Evolutionary conservation across 768 basidiomycete genomes (phyloP), one percentile per base, ranked within the genome.

Genomic region (Tulasnella sp.): DNA sequence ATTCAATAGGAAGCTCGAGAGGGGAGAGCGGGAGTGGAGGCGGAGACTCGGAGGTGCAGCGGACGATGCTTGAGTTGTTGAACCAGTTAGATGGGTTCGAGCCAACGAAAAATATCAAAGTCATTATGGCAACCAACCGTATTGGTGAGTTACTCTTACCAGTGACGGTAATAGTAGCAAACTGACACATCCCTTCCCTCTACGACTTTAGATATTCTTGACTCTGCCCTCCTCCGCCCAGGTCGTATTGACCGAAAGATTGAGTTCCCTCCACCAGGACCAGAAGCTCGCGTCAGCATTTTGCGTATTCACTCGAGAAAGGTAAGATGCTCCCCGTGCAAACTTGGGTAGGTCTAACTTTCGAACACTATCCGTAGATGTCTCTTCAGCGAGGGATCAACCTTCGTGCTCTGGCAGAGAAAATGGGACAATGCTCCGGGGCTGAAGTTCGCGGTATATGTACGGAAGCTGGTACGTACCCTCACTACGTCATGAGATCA

Each of bases 371-470:
- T 79, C 50, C 24, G 1, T 82, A 96, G 94, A 99, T 99, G 97
- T 98, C 96, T 0, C 88, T 99, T 42, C 97, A 99, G 87, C 91
- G 97, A 80, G 97, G 97, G 1, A 99, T 99, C 86, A 96, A 99
- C 87, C 90, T 98, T n/a, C 93, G 96, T 22, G 92, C 93, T 2
- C 89, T 99, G 2, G 97, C 97, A 0, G 97, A 99, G 86, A 99
- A 99, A 90, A 99, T 99, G 97, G 97, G 97, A 0, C 96, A 98
- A 84, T 98, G 97, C 85, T 97, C 96, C 1, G 97, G 97, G 83
- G 97, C 97, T 1, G 97, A 99, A 86, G 97, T 98, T 22, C 90
- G 97, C 22, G 97, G 96, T 87, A 98, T 98, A 83, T 97, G 96
- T 85, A 97, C 97, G 0, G 96, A 97, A 88, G 96, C 96, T n/a